Evolutionary conservation across 225 moss, liverwort and hornwort species (phyloP), one percentile per base, ranked within the genome.

Genomic region (Sphagnum tenellum): DNA sequence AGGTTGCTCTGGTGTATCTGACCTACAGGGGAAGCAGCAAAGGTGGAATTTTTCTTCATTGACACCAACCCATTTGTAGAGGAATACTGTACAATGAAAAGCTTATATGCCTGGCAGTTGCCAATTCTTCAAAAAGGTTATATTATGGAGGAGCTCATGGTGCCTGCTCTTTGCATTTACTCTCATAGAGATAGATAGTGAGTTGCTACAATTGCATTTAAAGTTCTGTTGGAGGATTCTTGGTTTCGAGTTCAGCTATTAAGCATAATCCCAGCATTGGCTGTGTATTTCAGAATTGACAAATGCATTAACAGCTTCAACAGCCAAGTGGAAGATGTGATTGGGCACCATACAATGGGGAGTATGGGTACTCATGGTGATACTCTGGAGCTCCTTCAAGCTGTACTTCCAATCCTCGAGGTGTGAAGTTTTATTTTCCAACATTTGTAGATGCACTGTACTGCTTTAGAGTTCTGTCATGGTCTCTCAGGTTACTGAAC

Each of bases 31-130:
- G 8, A 10, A 64, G 67, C 77, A 86, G 86, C 78, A 51, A 66
- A 46, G 11, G 82, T 82, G 63, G 90, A 90, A 51, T 70, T 90
- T 44, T 80, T 90, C 70, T 88, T 90, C 77, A 79, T 88, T 49
- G 90, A 90, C 51, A 90, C 90, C 47, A 82, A 76, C 50, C 90
- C 90, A 5, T 90, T 85, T 59, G 88, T 90, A 48, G 77, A 88
- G 60, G 69, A 73, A 14, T 84, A 88, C 57, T 90, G 90, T 88
- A 78, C 46, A 2, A 48, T 72, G 56, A 46, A 69, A 4, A 66
- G 80, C 55, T 0, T 57, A 5, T 87, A 82, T 8, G 82, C 85
- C 63, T 88, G 85, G 90, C 65, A 76, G 66, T 88, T 80, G 61
- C 67, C 88, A 29, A 76, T 44, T 5, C 67, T 70, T 62, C 82